phyloP scores from a whole-genome alignment of 768 basidiomycete genomes.

The Myochromella boudieri region DNA sequence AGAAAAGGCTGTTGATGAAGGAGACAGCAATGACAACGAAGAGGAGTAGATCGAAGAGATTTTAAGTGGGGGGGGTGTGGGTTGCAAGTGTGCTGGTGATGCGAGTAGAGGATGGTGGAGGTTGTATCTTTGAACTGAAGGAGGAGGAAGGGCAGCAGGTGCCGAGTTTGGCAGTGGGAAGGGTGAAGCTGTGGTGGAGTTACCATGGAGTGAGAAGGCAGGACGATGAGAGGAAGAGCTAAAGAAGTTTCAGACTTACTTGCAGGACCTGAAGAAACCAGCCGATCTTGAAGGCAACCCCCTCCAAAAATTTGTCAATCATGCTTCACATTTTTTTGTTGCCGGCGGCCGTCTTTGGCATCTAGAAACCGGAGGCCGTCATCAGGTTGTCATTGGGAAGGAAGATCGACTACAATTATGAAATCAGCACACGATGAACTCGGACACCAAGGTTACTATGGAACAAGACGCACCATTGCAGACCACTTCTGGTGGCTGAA shows the following conservation, averaged over 20 bases:
- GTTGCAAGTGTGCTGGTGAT: not conserved
- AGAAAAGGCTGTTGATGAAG: not conserved
- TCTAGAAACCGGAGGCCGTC: slow-evolving; percentile 14
- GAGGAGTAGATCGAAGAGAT: not conserved
- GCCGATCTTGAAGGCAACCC: no score
- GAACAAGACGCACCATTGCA: no score
- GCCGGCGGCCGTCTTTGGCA: no score
- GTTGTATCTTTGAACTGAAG: not conserved
- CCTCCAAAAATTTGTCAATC: no score
- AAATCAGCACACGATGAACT: no score
- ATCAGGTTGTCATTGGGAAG: no score
- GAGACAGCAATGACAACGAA: no score
- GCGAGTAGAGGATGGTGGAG: not conserved
- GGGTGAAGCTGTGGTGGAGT: no score
- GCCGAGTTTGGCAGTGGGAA: not conserved
- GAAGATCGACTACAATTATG: slow-evolving; percentile 20
- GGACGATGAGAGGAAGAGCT: no score
- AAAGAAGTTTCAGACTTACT: not conserved
- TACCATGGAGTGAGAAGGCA: no score
- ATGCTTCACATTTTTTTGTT: not conserved
- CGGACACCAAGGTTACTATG: slow-evolving; percentile 15
- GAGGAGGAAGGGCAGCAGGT: not conserved
- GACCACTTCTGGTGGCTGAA: slow-evolving; percentile 25
- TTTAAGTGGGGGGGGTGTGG: no score
- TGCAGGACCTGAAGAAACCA: not conserved